These are phyloP conservation scores for Aspergillus avenaceus DNA, from an alignment of 495 filamentous ascomycete species.

Conservation along the genomic window DNA sequence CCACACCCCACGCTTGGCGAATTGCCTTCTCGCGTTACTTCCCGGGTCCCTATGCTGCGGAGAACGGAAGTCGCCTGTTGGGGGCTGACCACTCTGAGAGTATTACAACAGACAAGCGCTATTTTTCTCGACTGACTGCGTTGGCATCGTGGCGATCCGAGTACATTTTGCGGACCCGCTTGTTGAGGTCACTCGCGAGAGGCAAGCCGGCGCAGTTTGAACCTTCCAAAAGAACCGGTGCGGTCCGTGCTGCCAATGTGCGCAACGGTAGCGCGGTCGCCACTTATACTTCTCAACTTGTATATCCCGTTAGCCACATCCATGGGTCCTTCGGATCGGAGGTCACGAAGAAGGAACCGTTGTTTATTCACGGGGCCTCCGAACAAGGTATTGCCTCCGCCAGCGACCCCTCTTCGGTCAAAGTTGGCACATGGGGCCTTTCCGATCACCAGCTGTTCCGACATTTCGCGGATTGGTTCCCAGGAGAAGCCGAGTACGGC, in stretches of 20 bases:
- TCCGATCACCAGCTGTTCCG: constrained; percentile 67
- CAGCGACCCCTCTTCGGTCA: constrained; percentile 72
- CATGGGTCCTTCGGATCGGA: constrained; percentile 63
- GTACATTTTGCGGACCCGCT: constrained; percentile 80
- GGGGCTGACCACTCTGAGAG: constrained; percentile 36
- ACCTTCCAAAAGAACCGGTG: constrained; percentile 45
- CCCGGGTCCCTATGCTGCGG: constrained; percentile 59
- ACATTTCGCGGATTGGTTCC: constrained; percentile 71
- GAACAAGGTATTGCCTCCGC: constrained; percentile 67
- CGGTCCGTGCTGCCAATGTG: constrained; percentile 40
- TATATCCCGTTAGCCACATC: constrained; percentile 68
- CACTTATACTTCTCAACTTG: constrained; percentile 78
- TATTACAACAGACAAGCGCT: constrained; percentile 60
- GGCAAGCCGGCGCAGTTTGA: constrained; percentile 66
- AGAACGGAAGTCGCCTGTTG: constrained; percentile 17
- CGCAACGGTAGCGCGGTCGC: constrained; percentile 57
- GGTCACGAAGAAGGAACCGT: constrained; percentile 63
- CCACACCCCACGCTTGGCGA: constrained; percentile 85
- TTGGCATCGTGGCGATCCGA: constrained; percentile 88
- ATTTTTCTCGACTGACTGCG: constrained; percentile 74
- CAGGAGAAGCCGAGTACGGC: constrained; percentile 71
- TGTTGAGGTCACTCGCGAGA: constrained; percentile 72
- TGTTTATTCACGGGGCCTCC: constrained; percentile 75
- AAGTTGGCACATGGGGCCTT: constrained; percentile 80
- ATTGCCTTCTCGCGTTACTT: constrained; percentile 88